Base-by-base conservation (phyloP, 2,329 filamentous ascomycete genomes). In the Achaetomium macrosporum region DNA sequence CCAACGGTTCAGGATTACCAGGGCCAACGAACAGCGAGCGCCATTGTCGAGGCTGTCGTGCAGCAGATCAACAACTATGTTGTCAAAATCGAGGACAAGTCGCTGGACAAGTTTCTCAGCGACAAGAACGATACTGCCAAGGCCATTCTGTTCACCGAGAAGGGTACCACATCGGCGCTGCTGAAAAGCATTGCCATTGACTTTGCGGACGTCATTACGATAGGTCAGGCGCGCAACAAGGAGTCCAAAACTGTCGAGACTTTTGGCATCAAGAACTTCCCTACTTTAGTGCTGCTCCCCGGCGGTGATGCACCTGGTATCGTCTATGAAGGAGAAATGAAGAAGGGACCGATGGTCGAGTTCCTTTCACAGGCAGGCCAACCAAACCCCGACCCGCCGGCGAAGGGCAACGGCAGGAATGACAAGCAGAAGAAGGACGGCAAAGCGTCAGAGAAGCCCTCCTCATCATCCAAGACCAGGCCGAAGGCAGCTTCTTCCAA, bases 61-160 rank as follows among this genome's bases (percentile, higher is more conserved):
- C 83, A 88, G 62, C 89, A 87, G 71, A 96, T 99, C 63, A 90
- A 89, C 61, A 97, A 97, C 72, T 85, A 93, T 64, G 92, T 99
- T 41, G 86, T 86, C 67, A 81, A 82, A 57, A 74, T 96, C 44
- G 83, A 84, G 15, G 90, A 95, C 69, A 88, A 88, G 70, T 85
- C 88, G 42, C 65, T 95, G 36, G 84, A 90, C 53, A 73, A 73
- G 12, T 99, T 92, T 79, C 69, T 96, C 46, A 72, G 73, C 10
- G 77, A 80, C 53, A 78, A 81, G 42, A 84, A 83, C 55, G 81
- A 87, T 17, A 80, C 77, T 12, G 81, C 90, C 46, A 96, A 95
- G 74, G 91, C 88, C 0, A 83, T 99, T 33, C 75, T 99, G 3
- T 97, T 99, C 71, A 95, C 88, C 2, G 88, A 96, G 52, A 99